A percentile compares a stretch with the other conserved stretches of the same genome.
These are phyloP conservation scores for Serendipita sp. DNA, from an alignment of 768 basidiomycete species.

Conservation along the genomic window DNA sequence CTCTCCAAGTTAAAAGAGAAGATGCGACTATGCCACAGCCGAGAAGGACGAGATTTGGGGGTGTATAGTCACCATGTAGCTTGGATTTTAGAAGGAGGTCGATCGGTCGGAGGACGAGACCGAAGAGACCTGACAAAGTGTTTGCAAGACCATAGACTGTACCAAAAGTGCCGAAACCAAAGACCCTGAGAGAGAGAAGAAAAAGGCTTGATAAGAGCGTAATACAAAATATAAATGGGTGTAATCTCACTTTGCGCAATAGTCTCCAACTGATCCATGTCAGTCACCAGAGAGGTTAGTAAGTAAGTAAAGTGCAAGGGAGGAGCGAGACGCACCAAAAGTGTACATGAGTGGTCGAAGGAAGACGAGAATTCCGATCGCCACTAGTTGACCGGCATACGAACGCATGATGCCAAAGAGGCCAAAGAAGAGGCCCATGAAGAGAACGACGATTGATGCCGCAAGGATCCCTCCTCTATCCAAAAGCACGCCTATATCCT, in stretches of 20 bases:
- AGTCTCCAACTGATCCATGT: constrained; percentile 12
- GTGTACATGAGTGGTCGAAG: constrained; percentile 22
- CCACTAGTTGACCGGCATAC: constrained; percentile 15
- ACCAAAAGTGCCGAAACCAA: constrained; percentile 22
- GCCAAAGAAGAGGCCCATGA: constrained; percentile 18
- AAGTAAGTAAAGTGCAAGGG: not conserved
- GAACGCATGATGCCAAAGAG: constrained; percentile 15
- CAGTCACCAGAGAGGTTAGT: constrained; percentile 5
- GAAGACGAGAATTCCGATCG: constrained; percentile 19
- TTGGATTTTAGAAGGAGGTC: constrained; percentile 20
- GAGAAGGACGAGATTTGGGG: constrained; percentile 17
- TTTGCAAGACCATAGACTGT: constrained; percentile 23
- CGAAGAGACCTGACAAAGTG: constrained; percentile 21
- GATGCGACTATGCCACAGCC: constrained; percentile 14
- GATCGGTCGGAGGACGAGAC: constrained; percentile 20
- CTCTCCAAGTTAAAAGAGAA: constrained; percentile 9
- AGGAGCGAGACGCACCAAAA: constrained; percentile 12
- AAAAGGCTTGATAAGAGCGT: not conserved
- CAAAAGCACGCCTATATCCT: constrained; percentile 8
- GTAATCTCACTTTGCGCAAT: constrained; percentile 11
- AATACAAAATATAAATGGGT: not conserved
- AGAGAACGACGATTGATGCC: constrained; percentile 14
- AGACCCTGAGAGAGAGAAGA: constrained; percentile 10
- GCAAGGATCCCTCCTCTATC: constrained; percentile 8
- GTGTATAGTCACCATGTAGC: constrained; percentile 19